phyloP scores from a whole-genome alignment of 192 early-diverging fungal species.

The Obelidium mucronatum region DNA sequence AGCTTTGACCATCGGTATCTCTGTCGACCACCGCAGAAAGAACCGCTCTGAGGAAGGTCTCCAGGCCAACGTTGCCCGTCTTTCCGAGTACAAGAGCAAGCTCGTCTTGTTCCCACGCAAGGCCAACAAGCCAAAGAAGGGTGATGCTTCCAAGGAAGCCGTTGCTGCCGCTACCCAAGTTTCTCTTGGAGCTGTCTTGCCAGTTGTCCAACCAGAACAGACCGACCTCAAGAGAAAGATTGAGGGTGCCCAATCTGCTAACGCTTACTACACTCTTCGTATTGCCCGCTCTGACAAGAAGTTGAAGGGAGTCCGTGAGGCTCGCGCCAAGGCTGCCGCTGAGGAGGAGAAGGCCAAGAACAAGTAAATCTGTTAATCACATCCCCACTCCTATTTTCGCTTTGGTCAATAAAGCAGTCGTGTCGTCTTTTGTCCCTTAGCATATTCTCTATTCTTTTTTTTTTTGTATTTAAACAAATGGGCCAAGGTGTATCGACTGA shows the following conservation, averaged over 20 bases:
- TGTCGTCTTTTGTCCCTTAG: neutral
- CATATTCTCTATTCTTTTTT: too few relatives aligned
- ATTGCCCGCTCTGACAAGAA: constrained; percentile 78
- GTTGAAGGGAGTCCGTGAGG: constrained; percentile 79
- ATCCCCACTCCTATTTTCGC: constrained; percentile 8
- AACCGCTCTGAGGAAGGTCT: constrained; percentile 97
- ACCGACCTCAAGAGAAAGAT: constrained; percentile 46
- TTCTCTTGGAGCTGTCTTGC: constrained; percentile 64
- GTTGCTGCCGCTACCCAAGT: constrained; percentile 70
- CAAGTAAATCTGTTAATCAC: constrained; percentile 41
- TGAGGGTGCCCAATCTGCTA: constrained; percentile 45
- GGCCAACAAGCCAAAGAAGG: constrained; percentile 86
- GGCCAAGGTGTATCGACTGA: constrained; percentile 12
- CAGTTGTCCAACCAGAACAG: constrained; percentile 65
- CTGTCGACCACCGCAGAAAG: constrained; percentile 95
- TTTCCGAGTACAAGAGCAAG: constrained; percentile 93
- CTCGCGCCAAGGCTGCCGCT: constrained; percentile 78
- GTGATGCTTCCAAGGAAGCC: constrained; percentile 62
- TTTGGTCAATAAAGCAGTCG: constrained; percentile 32
- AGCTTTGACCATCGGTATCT: constrained; percentile 92
- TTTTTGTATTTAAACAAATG: constrained; percentile 2
- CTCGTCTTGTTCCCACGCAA: constrained; percentile 97
- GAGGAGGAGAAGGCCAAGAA: constrained; percentile 86
- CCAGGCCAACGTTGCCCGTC: constrained; percentile 88
- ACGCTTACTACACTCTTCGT: constrained; percentile 78